phyloP scores from a whole-genome alignment of 2,329 filamentous ascomycete species.

The Fusarium tanahbumbuense region DNA sequence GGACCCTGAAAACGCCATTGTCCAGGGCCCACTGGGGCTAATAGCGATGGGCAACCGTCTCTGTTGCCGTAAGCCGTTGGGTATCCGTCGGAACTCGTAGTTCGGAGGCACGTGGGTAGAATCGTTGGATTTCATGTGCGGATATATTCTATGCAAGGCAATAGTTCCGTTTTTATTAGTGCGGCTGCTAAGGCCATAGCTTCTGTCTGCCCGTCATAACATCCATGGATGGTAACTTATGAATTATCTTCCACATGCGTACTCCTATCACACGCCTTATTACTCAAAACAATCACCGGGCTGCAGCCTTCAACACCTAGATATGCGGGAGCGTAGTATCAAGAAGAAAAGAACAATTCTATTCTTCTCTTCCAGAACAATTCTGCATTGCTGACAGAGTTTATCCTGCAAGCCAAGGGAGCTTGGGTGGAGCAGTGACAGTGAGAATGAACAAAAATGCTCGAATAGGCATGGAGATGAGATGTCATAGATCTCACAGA shows the following conservation, averaged over 20 bases:
- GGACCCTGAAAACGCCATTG: constrained; percentile 31
- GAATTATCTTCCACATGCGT: background rate
- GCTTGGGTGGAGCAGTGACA: background rate
- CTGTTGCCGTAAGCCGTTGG: background rate
- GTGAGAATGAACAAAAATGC: background rate
- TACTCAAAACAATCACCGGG: constrained; percentile 39
- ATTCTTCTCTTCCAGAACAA: constrained; percentile 19
- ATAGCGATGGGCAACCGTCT: background rate
- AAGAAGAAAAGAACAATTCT: background rate
- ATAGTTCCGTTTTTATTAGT: background rate
- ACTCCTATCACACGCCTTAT: constrained; percentile 12
- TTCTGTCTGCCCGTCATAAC: constrained; percentile 5
- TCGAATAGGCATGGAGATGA: background rate
- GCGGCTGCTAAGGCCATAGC: background rate
- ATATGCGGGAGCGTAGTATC: background rate
- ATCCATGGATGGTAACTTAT: constrained; percentile 6
- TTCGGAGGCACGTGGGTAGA: background rate
- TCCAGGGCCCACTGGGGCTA: background rate
- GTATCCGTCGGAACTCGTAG: constrained; percentile 1
- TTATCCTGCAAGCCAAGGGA: background rate
- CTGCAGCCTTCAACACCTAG: background rate
- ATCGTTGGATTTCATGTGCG: background rate
- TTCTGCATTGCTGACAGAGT: constrained; percentile 5
- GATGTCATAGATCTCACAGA: background rate
- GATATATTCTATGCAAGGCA: background rate